These are phyloP conservation scores for Clavariopsis aquatica DNA, from an alignment of 495 filamentous ascomycete species.

Conservation along the genomic window DNA sequence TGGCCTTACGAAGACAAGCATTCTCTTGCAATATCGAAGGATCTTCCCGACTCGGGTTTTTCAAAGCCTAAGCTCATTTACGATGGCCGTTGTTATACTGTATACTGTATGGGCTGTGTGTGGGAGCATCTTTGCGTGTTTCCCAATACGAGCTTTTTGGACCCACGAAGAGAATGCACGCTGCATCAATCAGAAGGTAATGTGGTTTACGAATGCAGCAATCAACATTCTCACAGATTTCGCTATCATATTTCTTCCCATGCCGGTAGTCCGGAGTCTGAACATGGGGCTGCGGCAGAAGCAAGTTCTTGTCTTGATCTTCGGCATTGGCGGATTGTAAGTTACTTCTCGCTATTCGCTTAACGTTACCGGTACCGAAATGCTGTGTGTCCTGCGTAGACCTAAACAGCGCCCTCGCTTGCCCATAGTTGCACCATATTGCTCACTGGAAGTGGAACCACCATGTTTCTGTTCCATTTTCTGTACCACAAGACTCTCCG, in stretches of 20 bases:
- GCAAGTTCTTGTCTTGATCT: constrained; percentile 38
- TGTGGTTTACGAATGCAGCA: constrained; percentile 54
- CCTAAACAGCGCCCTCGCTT: not conserved
- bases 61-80: constrained; percentile 28
- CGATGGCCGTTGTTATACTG: constrained; percentile 31
- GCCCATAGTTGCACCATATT: not conserved
- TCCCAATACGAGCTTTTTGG: constrained; percentile 46
- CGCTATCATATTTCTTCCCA: constrained; percentile 47
- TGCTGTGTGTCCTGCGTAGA: not conserved
- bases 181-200: constrained; percentile 50
- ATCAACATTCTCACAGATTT: constrained; percentile 58
- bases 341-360: constrained; percentile 6
- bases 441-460: too few species aligned
- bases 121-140: constrained; percentile 42
- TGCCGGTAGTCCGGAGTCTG: constrained; percentile 37
- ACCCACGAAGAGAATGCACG: constrained; percentile 33
- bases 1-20: constrained; percentile 38
- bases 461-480: too few species aligned
- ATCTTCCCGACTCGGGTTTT: constrained; percentile 34
- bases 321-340: constrained; percentile 42
- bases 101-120: constrained; percentile 40
- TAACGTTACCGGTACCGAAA: not conserved
- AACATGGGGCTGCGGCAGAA: constrained; percentile 40
- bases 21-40: constrained; percentile 40
- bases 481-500: too few species aligned